Percentiles rank a stretch among this genome's conserved stretches.
Conservation (phyloP, 1,284 basidiomycete species). For the Amylostereum areolatum region DNA sequence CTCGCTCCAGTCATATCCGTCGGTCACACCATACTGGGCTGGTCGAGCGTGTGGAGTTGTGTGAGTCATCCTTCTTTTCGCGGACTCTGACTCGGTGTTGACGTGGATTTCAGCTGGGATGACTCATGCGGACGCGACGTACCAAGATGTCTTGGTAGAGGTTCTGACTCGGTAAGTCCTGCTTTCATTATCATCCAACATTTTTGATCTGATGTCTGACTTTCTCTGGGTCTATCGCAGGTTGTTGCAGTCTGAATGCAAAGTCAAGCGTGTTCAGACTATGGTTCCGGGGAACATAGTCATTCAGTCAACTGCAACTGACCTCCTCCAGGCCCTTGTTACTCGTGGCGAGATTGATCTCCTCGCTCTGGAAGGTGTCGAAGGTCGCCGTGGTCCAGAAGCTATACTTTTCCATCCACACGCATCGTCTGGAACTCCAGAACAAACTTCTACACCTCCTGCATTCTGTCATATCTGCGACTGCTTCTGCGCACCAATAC, state of each 20-base stretch:
- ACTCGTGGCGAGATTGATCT: conserved; percentile 72
- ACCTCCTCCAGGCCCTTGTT: conserved; percentile 79
- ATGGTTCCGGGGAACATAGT: conserved; percentile 59
- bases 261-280: conserved; percentile 32
- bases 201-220: not conserved
- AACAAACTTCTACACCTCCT: conserved; percentile 91
- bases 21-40: conserved; percentile 58
- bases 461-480: conserved; percentile 73
- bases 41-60: conserved; percentile 48
- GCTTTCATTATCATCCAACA: not conserved
- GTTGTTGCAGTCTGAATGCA: conserved; percentile 73
- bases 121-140: conserved; percentile 51
- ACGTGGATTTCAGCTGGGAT: conserved; percentile 39
- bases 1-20: conserved; percentile 52
- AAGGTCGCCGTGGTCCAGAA: conserved; percentile 74
- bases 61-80: conserved; percentile 30
- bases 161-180: conserved; percentile 57
- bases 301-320: conserved; percentile 73
- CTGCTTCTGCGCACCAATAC: conserved; percentile 17
- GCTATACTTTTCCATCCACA: conserved; percentile 70
- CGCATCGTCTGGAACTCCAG: conserved; percentile 72
- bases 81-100: conserved; percentile 4
- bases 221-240: conserved; percentile 31
- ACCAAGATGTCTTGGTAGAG: conserved; percentile 70
- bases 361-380: conserved; percentile 54